These are phyloP conservation scores for Beta macrorhiza DNA, from an alignment of 179 eudicot species.

Conservation along the genomic window DNA sequence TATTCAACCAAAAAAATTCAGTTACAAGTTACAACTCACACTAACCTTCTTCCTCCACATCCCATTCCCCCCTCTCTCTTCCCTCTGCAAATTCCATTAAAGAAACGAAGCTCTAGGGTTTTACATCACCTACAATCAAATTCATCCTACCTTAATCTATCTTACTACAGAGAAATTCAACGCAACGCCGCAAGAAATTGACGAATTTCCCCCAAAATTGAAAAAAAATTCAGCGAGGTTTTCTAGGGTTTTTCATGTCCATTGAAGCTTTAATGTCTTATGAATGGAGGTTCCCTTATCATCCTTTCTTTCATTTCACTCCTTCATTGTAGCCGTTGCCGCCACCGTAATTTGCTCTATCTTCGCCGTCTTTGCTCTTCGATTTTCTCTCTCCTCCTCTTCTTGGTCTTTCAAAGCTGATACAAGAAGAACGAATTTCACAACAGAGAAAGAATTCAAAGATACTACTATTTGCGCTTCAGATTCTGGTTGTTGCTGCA, in stretches of 20 bases:
- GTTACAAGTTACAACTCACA: slow-evolving; percentile 16
- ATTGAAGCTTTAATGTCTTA: slow-evolving; percentile 52
- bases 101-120: slow-evolving; percentile 14
- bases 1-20: slow-evolving; percentile 7
- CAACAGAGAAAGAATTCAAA: slow-evolving; percentile 1
- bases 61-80: background rate
- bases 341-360: slow-evolving; percentile 35
- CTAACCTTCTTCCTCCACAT: slow-evolving; percentile 9
- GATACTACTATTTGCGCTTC: background rate
- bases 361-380: slow-evolving; percentile 36
- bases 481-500: background rate
- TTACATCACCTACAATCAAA: background rate
- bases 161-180: too few relatives aligned
- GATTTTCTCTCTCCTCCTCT: slow-evolving; percentile 29
- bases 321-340: slow-evolving; percentile 31
- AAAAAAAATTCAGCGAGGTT: background rate
- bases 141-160: too few relatives aligned
- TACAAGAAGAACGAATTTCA: background rate
- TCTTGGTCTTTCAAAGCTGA: slow-evolving; percentile 18
- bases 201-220: background rate
- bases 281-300: slow-evolving; percentile 42
- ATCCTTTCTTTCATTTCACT: slow-evolving; percentile 20
- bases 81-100: slow-evolving; percentile 24
- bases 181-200: background rate
- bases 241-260: slow-evolving; percentile 50